phyloP scores from a whole-genome alignment of 805 yeast genomes.

The Millerago galiae region DNA sequence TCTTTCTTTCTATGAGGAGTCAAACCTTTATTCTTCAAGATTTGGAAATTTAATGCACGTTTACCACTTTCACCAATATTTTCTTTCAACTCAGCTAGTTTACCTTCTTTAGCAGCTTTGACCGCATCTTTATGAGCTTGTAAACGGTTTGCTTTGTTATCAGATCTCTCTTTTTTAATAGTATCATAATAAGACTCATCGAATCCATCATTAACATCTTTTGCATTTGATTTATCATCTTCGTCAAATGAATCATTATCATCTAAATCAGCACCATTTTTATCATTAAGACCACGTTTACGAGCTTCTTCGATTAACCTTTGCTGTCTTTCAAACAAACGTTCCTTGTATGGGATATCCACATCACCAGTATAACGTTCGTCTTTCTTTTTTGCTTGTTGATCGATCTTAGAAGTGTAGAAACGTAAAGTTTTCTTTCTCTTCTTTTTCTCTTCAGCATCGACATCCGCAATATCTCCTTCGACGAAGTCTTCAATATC shows the following conservation, averaged over 20 bases:
- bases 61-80: slow-evolving; percentile 71
- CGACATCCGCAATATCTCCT: slow-evolving; percentile 69
- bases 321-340: slow-evolving; percentile 85
- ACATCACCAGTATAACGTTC: slow-evolving; percentile 72
- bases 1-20: slow-evolving; percentile 92
- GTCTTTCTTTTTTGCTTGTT: slow-evolving; percentile 57
- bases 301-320: slow-evolving; percentile 84
- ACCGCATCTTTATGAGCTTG: slow-evolving; percentile 66
- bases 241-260: slow-evolving; percentile 38
- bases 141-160: slow-evolving; percentile 48
- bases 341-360: slow-evolving; percentile 87
- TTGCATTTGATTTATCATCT: slow-evolving; percentile 38
- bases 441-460: slow-evolving; percentile 76
- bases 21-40: slow-evolving; percentile 91
- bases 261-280: slow-evolving; percentile 52
- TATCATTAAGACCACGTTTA: slow-evolving; percentile 62
- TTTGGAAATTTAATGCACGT: slow-evolving; percentile 92
- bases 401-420: slow-evolving; percentile 95
- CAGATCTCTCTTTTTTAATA: slow-evolving; percentile 40
- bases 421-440: slow-evolving; percentile 82
- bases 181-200: slow-evolving; percentile 55
- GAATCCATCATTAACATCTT: slow-evolving; percentile 35
- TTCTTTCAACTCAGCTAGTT: slow-evolving; percentile 63
- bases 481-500: slow-evolving; percentile 57
- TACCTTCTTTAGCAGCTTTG: slow-evolving; percentile 80